These are phyloP conservation scores for Pleurotus citrinopileatus DNA, from an alignment of 768 basidiomycete genomes.

Conservation along the genomic window DNA sequence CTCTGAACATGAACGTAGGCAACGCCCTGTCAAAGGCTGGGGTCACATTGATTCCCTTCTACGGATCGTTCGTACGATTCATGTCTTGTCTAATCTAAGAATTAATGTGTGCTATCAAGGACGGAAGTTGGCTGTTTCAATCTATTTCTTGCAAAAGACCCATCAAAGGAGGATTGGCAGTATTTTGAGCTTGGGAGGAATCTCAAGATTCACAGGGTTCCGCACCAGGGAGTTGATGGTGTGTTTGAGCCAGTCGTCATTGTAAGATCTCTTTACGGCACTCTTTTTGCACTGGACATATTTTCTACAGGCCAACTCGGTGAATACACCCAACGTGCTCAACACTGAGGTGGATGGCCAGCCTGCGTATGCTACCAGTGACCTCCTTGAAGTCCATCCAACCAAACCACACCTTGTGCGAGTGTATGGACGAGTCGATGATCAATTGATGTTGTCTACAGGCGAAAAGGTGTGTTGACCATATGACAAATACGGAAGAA, in stretches of 20 bases:
- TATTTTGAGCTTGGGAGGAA: conserved; percentile 5
- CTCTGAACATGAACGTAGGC: conserved; percentile 12
- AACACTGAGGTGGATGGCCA: background rate
- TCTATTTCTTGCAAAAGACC: conserved; percentile 5
- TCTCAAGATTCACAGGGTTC: background rate
- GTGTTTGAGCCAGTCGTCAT: conserved; percentile 9
- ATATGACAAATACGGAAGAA: background rate
- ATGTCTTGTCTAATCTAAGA: background rate
- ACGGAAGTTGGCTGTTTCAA: conserved; percentile 8
- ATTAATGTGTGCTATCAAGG: background rate
- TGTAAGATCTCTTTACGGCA: conserved; percentile 2
- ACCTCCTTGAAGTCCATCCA: conserved; percentile 32
- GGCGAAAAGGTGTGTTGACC: conserved; percentile 31
- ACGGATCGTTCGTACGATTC: conserved; percentile 8
- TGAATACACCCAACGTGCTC: background rate
- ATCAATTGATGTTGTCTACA: conserved; percentile 35
- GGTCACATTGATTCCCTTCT: conserved; percentile 3
- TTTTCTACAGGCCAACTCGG: background rate
- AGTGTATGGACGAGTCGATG: conserved; percentile 32
- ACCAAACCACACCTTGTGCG: conserved; percentile 23
- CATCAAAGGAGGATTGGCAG: conserved; percentile 10
- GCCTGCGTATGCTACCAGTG: conserved; percentile 26
- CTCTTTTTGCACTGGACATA: background rate
- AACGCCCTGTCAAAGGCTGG: conserved; percentile 5
- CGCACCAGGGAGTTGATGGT: conserved; percentile 3